Evolutionary conservation across 106 monocot species (phyloP).

Genomic region (Dendrobium officinale): DNA sequence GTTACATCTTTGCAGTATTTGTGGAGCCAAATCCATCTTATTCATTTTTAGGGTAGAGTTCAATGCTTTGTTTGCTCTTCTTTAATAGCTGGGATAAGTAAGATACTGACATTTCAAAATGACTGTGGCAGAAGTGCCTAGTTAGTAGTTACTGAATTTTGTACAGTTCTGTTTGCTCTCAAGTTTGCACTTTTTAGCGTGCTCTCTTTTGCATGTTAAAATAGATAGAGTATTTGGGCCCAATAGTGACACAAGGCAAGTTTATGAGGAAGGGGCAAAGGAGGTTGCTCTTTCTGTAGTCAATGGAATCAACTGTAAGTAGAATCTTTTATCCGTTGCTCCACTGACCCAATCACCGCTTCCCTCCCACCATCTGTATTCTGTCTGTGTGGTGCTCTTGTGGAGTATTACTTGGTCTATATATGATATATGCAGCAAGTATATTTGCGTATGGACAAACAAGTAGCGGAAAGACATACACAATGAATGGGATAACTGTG

Average conservation of each 20-base stretch:
- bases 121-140: no score
- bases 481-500: constrained; percentile 15
- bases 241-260: not conserved
- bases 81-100: no score
- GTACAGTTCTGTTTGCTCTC: not conserved
- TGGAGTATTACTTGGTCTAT: not conserved
- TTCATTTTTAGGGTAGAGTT: no score
- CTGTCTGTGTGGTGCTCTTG: not conserved
- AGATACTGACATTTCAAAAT: no score
- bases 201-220: not conserved
- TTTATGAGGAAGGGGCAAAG: constrained; percentile 20
- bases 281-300: constrained; percentile 16
- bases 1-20: no score
- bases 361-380: not conserved
- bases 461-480: constrained; percentile 13
- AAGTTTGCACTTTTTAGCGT: not conserved
- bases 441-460: constrained; percentile 17
- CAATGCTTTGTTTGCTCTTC: no score
- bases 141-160: not conserved
- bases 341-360: not conserved
- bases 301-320: constrained; percentile 18
- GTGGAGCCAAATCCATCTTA: no score
- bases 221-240: constrained; percentile 12
- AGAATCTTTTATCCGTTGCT: not conserved
- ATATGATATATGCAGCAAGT: not conserved